A percentile compares a stretch with the other conserved stretches of the same genome.
Evolutionary conservation across 768 basidiomycete genomes (phyloP).

Genomic region (Boletus reticulatus): DNA sequence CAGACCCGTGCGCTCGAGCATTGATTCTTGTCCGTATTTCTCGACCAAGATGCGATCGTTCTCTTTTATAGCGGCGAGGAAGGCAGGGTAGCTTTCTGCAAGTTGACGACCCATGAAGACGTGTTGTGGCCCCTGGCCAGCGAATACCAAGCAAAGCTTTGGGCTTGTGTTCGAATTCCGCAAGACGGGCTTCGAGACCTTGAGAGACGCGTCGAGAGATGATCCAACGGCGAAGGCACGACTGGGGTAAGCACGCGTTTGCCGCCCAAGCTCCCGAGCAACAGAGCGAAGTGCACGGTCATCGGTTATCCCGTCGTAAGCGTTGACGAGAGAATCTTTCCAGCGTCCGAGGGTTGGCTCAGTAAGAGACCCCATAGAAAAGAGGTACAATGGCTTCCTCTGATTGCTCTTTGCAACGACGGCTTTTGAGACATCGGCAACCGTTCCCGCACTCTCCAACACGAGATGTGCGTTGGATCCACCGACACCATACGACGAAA

Average conservation of each 20-base stretch:
- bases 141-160: conserved; percentile 35
- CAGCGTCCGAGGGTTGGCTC: conserved; percentile 25
- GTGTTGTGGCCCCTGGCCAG: conserved; percentile 38
- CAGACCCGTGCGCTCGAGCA: conserved; percentile 34
- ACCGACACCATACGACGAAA: conserved; percentile 35
- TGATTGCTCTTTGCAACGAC: background rate
- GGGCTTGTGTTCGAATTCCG: conserved; percentile 23
- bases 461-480: conserved; percentile 35
- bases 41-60: conserved; percentile 33
- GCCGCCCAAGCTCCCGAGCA: conserved; percentile 27
- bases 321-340: conserved; percentile 18
- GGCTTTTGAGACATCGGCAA: conserved; percentile 10
- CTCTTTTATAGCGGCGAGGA: conserved; percentile 29
- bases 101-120: conserved; percentile 37
- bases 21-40: conserved; percentile 28
- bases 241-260: conserved; percentile 29
- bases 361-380: conserved; percentile 29
- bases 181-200: conserved; percentile 30
- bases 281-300: conserved; percentile 25
- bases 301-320: conserved; percentile 19
- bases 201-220: conserved; percentile 19
- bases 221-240: conserved; percentile 27
- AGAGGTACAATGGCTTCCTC: conserved; percentile 23
- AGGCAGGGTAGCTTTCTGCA: conserved; percentile 30
- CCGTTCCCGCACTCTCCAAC: conserved; percentile 25